Evolutionary conservation across 2,329 filamentous ascomycete species (phyloP).

Genomic region (Penicillium thymicola): DNA sequence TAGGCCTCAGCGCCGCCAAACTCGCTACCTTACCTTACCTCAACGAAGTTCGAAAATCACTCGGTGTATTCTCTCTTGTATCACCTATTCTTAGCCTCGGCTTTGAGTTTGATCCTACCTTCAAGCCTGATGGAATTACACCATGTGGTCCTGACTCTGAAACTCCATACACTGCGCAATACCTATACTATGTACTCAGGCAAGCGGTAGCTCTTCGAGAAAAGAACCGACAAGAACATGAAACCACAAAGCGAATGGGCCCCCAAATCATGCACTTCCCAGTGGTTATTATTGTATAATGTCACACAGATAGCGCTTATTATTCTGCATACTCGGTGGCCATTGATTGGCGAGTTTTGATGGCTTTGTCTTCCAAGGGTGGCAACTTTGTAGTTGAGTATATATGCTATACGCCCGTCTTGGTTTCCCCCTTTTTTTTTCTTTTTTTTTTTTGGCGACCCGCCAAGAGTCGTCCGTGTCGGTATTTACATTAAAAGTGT

Average conservation of each 20-base stretch:
- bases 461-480: not conserved
- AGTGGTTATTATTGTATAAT: conserved; percentile 15
- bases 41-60: conserved; percentile 14
- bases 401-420: not conserved
- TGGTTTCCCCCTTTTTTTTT: not conserved
- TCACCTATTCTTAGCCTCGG: conserved; percentile 8
- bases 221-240: conserved; percentile 14
- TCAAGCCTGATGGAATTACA: conserved; percentile 5
- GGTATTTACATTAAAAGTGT: not conserved
- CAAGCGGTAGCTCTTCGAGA: conserved; percentile 18
- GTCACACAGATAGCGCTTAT: not conserved
- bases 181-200: conserved; percentile 10
- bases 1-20: conserved; percentile 4
- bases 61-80: conserved; percentile 30
- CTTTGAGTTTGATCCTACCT: conserved; percentile 16
- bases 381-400: not conserved
- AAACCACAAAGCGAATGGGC: conserved; percentile 1
- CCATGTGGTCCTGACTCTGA: conserved; percentile 2
- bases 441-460: not conserved
- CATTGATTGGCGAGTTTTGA: not conserved
- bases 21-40: conserved; percentile 16
- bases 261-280: conserved; percentile 21
- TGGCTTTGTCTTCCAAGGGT: not conserved
- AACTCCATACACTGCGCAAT: conserved; percentile 8
- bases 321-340: not conserved